A percentile compares a stretch with the other conserved stretches of the same genome.
Evolutionary conservation across 805 yeast genomes (phyloP).

Genomic region (Yamadazyma paraphyllophila): DNA sequence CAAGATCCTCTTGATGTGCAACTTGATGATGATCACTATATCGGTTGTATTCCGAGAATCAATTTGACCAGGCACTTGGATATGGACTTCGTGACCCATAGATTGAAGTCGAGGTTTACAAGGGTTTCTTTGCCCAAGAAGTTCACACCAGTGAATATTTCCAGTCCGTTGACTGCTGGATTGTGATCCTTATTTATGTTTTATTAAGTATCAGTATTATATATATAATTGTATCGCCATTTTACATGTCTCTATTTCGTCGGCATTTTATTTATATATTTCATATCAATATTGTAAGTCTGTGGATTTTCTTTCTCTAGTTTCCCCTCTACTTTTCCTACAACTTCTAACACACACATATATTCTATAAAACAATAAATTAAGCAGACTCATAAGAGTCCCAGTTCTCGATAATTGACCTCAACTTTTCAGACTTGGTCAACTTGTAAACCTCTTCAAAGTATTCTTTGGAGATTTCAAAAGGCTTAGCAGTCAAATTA

Average conservation of each 20-base stretch:
- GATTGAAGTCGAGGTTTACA: constrained; percentile 73
- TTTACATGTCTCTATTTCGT: too few species aligned
- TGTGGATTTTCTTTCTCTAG: too few species aligned
- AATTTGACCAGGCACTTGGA: constrained; percentile 91
- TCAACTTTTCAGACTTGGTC: constrained; percentile 89
- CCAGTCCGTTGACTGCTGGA: constrained; percentile 54
- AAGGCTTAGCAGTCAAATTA: constrained; percentile 97
- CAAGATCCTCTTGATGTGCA: constrained; percentile 97
- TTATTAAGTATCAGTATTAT: too few species aligned
- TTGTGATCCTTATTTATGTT: constrained; percentile 8
- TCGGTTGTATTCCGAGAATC: constrained; percentile 90
- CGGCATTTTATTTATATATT: too few species aligned
- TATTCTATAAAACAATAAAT: constrained; percentile 6
- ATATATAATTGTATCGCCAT: too few species aligned
- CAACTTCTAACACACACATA: constrained; percentile 4
- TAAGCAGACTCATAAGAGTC: constrained; percentile 67
- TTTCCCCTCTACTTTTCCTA: constrained; percentile 4
- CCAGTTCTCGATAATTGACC: constrained; percentile 92
- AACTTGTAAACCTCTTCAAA: constrained; percentile 92
- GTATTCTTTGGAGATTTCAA: constrained; percentile 92
- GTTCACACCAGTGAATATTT: constrained; percentile 84
- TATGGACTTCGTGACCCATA: constrained; percentile 81
- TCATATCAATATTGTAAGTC: too few species aligned
- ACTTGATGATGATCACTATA: constrained; percentile 92
- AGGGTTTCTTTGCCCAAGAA: constrained; percentile 90